Evolutionary conservation across 768 basidiomycete genomes (phyloP).

Genomic region (Asterophora parasitica): DNA sequence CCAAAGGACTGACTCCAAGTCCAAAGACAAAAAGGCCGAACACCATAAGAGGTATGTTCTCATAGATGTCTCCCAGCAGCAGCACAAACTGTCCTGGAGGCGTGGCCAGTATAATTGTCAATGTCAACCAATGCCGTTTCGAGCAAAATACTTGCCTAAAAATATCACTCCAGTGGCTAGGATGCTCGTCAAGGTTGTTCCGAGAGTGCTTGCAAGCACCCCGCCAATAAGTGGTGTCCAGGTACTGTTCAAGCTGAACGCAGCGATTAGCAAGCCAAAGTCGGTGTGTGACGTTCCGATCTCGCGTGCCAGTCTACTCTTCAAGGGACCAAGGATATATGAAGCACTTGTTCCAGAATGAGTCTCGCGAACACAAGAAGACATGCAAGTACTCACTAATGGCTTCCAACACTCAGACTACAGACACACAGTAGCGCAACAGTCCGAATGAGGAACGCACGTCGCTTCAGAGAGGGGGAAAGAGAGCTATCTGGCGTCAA

Average conservation of each 20-base stretch:
- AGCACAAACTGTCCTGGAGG: conserved; percentile 60
- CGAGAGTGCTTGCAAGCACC: conserved; percentile 61
- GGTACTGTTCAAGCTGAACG: conserved; percentile 67
- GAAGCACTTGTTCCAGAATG: conserved; percentile 42
- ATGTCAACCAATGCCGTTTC: not conserved
- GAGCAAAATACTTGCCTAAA: conserved; percentile 32
- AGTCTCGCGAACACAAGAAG: not conserved
- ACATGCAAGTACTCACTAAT: conserved; percentile 48
- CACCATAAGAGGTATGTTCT: conserved; percentile 63
- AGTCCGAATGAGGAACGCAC: conserved; percentile 46
- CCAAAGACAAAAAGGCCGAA: conserved; percentile 78
- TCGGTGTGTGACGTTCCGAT: conserved; percentile 74
- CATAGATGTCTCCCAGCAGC: conserved; percentile 57
- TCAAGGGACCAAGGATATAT: conserved; percentile 75
- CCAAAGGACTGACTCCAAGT: conserved; percentile 71
- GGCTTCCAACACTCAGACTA: conserved; percentile 69
- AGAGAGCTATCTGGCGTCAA: not conserved
- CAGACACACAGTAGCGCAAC: conserved; percentile 70
- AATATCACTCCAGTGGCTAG: conserved; percentile 73
- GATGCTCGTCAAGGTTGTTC: conserved; percentile 68
- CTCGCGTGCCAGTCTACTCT: conserved; percentile 62
- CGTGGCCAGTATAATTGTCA: too few relatives aligned
- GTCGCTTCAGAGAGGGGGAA: conserved; percentile 9
- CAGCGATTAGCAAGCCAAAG: conserved; percentile 73
- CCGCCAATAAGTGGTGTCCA: conserved; percentile 79